phyloP scores from a whole-genome alignment of 176 grass and related monocot genomes.

The Tuctoria greenei region DNA sequence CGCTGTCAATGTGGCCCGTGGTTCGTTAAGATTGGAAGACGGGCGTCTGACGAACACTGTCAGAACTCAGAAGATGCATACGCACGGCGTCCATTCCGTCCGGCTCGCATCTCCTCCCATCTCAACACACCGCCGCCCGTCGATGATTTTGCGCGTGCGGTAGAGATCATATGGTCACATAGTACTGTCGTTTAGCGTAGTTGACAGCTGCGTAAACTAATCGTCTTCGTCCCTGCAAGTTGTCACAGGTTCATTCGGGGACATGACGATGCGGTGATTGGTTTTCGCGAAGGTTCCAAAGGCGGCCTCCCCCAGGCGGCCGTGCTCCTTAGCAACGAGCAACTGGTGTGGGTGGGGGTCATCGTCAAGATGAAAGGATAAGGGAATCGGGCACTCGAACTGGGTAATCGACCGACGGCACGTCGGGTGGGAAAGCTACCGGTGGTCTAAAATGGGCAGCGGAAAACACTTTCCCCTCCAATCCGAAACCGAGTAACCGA shows the following conservation, averaged over 20 bases:
- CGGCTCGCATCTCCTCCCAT: neutral
- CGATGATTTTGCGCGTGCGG: neutral
- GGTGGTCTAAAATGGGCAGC: slow-evolving; percentile 17
- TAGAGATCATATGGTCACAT: neutral
- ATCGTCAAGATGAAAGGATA: neutral
- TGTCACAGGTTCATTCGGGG: slow-evolving; percentile 32
- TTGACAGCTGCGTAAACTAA: neutral
- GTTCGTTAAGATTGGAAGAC: slow-evolving; percentile 22
- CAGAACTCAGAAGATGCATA: neutral
- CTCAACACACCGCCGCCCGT: neutral
- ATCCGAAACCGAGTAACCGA: slow-evolving; percentile 4
- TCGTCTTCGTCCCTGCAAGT: slow-evolving; percentile 11
- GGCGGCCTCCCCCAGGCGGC: slow-evolving; percentile 30
- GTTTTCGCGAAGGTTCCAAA: slow-evolving; percentile 33
- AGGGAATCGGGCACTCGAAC: neutral
- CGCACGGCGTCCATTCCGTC: neutral
- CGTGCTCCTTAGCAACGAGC: slow-evolving; percentile 23
- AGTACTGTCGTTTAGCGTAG: neutral
- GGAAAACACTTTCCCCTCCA: neutral
- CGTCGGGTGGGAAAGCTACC: slow-evolving; percentile 35
- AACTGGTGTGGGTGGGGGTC: slow-evolving; percentile 24
- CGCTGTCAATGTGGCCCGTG: neutral
- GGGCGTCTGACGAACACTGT: neutral
- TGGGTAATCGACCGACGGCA: slow-evolving; percentile 17
- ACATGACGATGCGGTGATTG: slow-evolving; percentile 9